Evolutionary conservation across 495 filamentous ascomycete species (phyloP), one percentile per base, ranked within the genome.

Genomic region (Hypoxylon perforatum): DNA sequence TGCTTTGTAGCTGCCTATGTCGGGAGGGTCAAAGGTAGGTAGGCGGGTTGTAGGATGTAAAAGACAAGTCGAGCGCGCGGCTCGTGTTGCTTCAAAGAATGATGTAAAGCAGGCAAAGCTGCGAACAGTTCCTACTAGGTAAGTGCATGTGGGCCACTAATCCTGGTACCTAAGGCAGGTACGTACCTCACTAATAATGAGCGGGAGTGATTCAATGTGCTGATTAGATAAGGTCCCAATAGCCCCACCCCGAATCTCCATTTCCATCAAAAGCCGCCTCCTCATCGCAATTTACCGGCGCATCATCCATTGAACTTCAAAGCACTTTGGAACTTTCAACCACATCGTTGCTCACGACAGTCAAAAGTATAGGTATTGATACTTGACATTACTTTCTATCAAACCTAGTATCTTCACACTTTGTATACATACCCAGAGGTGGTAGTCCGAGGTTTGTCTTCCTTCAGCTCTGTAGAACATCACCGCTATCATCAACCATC

Each of bases 191-290:
- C n/a, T n/a, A n/a, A n/a, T n/a, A n/a, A n/a, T n/a, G n/a, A n/a
- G n/a, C n/a, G n/a, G n/a, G n/a, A n/a, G n/a, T n/a, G n/a, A n/a
- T n/a, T n/a, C n/a, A n/a, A n/a, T n/a, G n/a, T n/a, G n/a, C n/a
- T n/a, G 62, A 65, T 59, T 65, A 65, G 54, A 53, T 65, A 65
- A 60, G 42, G 30, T 28, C n/a, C n/a, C 17, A 38, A 14, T 51
- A 12, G 52, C 62, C 62, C 62, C 62, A 65, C 62, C 46, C 36
- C 8, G n/a, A 28, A 49, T 30, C 22, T 17, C 25, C 22, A 17
- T 57, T 56, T 39, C 41, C 49, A 38, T 46, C 58, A 51, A 47
- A 41, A 15, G 25, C 25, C 25, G 25, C 25, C 25, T 3, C 7
- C 25, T 28, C 25, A 3, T 28, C 35, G 44, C 41, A 17, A 22